These are phyloP conservation scores for Magnolia sinica DNA, from an alignment of 164 flowering plant genomes.

Conservation along the genomic window DNA sequence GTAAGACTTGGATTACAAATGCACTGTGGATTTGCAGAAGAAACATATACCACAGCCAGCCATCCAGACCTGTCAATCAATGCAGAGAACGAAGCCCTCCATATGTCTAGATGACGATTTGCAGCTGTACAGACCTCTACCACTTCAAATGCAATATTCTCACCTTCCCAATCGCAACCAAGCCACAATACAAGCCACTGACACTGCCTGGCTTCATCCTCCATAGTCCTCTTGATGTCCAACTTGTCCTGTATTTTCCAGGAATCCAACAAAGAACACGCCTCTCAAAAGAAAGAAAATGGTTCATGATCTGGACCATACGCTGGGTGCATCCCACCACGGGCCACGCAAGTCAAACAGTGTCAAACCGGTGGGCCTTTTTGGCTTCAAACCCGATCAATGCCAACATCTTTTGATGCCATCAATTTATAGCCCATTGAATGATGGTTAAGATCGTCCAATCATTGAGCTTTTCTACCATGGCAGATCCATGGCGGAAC, in stretches of 20 bases:
- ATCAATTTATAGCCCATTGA: too few relatives aligned
- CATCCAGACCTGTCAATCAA: slow-evolving; percentile 66
- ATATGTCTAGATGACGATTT: slow-evolving; percentile 46
- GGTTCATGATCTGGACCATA: neutral
- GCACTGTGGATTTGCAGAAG: neutral
- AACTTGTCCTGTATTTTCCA: slow-evolving; percentile 52
- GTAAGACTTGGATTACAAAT: too few relatives aligned
- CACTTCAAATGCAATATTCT: slow-evolving; percentile 94
- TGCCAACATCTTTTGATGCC: too few relatives aligned
- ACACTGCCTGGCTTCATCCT: slow-evolving; percentile 78
- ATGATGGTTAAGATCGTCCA: too few relatives aligned
- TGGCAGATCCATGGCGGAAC: too few relatives aligned
- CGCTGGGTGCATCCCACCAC: neutral
- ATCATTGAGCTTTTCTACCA: too few relatives aligned
- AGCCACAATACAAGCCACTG: slow-evolving; percentile 97
- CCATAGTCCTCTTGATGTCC: slow-evolving; percentile 79
- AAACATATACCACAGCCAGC: slow-evolving; percentile 4
- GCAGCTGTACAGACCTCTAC: slow-evolving; percentile 68
- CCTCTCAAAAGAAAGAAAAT: neutral
- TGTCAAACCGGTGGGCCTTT: too few relatives aligned
- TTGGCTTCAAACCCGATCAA: too few relatives aligned
- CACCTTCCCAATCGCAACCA: slow-evolving; percentile 97
- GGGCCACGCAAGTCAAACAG: too few relatives aligned
- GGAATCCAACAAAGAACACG: neutral
- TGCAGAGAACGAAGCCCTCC: slow-evolving; percentile 92